These are phyloP conservation scores for Ailanthus altissimus DNA, from an alignment of 345 rosid species.

Conservation along the genomic window DNA sequence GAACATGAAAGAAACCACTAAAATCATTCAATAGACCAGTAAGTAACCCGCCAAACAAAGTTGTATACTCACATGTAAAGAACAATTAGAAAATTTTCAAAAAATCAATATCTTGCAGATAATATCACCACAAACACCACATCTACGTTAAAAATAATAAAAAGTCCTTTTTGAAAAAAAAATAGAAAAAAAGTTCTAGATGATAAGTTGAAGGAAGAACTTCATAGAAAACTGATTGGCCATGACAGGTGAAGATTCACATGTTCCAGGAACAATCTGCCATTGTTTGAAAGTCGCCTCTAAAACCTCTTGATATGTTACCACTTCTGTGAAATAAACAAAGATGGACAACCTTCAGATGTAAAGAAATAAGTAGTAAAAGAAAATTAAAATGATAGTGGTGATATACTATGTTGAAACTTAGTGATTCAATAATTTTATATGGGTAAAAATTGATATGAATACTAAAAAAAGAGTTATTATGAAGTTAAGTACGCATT, in stretches of 20 bases:
- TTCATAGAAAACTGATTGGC: constrained; percentile 96
- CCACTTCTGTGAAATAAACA: constrained; percentile 69
- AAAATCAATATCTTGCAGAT: background rate
- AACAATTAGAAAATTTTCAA: background rate
- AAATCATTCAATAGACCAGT: background rate
- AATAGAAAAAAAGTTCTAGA: background rate
- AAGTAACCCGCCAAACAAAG: background rate
- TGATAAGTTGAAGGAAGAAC: constrained; percentile 27
- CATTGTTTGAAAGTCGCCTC: constrained; percentile 97
- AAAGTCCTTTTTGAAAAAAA: background rate
- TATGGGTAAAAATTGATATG: too few species aligned
- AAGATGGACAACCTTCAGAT: constrained; percentile 14
- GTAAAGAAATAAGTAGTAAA: constrained; percentile 8
- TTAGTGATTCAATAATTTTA: too few species aligned
- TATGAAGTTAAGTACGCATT: too few species aligned
- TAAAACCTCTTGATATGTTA: constrained; percentile 93
- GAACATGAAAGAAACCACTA: background rate
- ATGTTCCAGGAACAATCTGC: constrained; percentile 86
- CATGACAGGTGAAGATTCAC: constrained; percentile 92
- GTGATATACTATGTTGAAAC: too few species aligned
- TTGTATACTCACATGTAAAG: background rate
- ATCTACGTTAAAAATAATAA: background rate
- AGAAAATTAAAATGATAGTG: constrained; percentile 20
- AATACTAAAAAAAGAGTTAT: too few species aligned
- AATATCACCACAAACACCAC: background rate